Evolutionary conservation across 768 basidiomycete genomes (phyloP).

Genomic region (Boletus reticuloceps): DNA sequence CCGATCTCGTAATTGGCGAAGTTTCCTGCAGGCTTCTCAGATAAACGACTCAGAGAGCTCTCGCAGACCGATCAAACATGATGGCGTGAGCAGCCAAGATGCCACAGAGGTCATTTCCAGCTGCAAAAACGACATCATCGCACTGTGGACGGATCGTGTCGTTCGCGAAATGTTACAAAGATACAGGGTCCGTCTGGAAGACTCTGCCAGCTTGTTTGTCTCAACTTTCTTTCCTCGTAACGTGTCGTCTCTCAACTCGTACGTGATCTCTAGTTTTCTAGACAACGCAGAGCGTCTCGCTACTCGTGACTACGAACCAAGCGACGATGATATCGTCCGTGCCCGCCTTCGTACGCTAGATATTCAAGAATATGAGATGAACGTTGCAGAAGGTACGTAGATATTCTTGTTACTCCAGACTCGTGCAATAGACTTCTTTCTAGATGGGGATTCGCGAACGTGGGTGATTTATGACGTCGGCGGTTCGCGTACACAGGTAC

Average conservation of each 20-base stretch:
- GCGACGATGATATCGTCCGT: slow-evolving; percentile 71
- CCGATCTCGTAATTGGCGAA: slow-evolving; percentile 45
- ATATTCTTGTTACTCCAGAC: background rate
- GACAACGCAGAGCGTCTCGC: slow-evolving; percentile 68
- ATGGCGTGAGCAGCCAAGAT: slow-evolving; percentile 33
- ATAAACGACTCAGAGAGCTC: slow-evolving; percentile 7
- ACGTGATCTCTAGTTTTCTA: slow-evolving; percentile 50
- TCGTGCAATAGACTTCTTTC: background rate
- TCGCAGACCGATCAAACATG: slow-evolving; percentile 9
- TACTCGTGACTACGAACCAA: slow-evolving; percentile 55
- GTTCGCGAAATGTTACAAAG: slow-evolving; percentile 49
- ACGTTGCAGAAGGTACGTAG: slow-evolving; percentile 33
- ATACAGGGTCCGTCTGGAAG: slow-evolving; percentile 52
- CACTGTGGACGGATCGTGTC: slow-evolving; percentile 59
- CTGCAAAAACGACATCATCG: slow-evolving; percentile 61
- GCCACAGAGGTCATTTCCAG: slow-evolving; percentile 51
- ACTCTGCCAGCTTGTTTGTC: slow-evolving; percentile 66
- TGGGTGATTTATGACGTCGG: slow-evolving; percentile 74
- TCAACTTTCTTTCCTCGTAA: background rate
- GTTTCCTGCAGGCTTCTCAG: slow-evolving; percentile 34
- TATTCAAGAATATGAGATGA: slow-evolving; percentile 62
- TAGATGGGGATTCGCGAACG: slow-evolving; percentile 19
- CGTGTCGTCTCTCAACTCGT: background rate
- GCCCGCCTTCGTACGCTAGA: slow-evolving; percentile 69
- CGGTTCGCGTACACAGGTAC: slow-evolving; percentile 65